Evolutionary conservation across 371 early-diverging fungal genomes (phyloP).

Genomic region (Fennellomyces sp.): DNA sequence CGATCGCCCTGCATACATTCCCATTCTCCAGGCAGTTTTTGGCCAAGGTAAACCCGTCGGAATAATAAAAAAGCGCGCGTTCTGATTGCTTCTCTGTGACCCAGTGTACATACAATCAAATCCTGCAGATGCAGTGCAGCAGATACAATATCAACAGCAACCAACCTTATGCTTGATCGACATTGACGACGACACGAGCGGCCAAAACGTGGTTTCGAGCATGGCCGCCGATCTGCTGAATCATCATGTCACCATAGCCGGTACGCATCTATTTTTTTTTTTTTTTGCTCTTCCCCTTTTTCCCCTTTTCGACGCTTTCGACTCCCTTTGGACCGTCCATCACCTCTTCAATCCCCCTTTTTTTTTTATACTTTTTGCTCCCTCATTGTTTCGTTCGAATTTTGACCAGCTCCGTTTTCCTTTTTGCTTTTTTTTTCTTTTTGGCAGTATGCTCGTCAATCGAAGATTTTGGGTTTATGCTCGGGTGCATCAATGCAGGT

Average conservation of each 20-base stretch:
- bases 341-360: not conserved
- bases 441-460: slow-evolving; percentile 35
- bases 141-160: slow-evolving; percentile 10
- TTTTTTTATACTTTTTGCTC: slow-evolving; percentile 5
- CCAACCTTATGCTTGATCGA: slow-evolving; percentile 14
- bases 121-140: slow-evolving; percentile 27
- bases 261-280: slow-evolving; percentile 7
- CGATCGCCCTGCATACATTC: slow-evolving; percentile 10
- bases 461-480: slow-evolving; percentile 36
- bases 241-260: slow-evolving; percentile 8
- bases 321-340: too few relatives aligned
- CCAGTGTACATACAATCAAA: slow-evolving; percentile 44
- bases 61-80: too few relatives aligned
- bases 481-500: slow-evolving; percentile 54
- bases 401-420: slow-evolving; percentile 10
- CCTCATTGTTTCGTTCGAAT: slow-evolving; percentile 1
- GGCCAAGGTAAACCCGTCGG: slow-evolving; percentile 18
- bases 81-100: slow-evolving; percentile 35
- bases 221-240: slow-evolving; percentile 2
- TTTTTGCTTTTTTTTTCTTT: slow-evolving; percentile 16
- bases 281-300: not conserved
- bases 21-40: slow-evolving; percentile 17
- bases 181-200: slow-evolving; percentile 11
- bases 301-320: too few relatives aligned
- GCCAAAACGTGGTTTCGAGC: slow-evolving; percentile 2